phyloP scores from a whole-genome alignment of 75 land plant species.

The Larix kaempferi region DNA sequence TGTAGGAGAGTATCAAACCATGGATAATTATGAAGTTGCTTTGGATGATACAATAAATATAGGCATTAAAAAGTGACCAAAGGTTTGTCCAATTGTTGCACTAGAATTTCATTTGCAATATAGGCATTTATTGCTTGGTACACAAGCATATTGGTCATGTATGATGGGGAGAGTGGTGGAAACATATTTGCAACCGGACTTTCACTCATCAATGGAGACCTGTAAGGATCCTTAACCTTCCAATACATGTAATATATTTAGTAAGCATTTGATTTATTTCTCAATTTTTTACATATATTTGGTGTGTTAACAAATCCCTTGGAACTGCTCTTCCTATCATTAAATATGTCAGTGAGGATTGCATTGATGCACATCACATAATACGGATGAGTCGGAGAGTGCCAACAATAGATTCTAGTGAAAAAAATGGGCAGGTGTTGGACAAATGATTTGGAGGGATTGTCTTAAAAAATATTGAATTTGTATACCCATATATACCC shows the following conservation, averaged over 20 bases:
- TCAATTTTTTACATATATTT: neutral
- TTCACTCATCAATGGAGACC: too few species aligned
- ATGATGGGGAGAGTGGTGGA: too few species aligned
- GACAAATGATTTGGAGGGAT: constrained; percentile 43
- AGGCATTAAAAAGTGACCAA: too few species aligned
- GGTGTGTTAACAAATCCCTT: constrained; percentile 40
- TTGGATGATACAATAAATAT: too few species aligned
- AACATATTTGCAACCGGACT: too few species aligned
- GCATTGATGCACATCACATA: constrained; percentile 52
- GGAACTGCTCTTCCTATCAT: constrained; percentile 69
- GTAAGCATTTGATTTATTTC: neutral
- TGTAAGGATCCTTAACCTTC: too few species aligned
- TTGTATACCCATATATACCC: constrained; percentile 72
- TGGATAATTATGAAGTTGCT: too few species aligned
- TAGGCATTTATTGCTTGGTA: too few species aligned
- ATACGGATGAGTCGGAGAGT: constrained; percentile 39
- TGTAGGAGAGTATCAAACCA: too few species aligned
- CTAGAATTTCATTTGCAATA: too few species aligned
- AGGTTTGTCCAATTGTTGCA: too few species aligned
- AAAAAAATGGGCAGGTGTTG: constrained; percentile 27
- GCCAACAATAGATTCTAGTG: constrained; percentile 63
- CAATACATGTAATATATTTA: neutral
- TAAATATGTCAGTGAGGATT: constrained; percentile 66
- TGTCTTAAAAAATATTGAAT: constrained; percentile 46
- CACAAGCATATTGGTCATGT: too few species aligned